These are phyloP conservation scores for Eucalyptus pauciflora DNA, from an alignment of 345 rosid species.

Conservation along the genomic window DNA sequence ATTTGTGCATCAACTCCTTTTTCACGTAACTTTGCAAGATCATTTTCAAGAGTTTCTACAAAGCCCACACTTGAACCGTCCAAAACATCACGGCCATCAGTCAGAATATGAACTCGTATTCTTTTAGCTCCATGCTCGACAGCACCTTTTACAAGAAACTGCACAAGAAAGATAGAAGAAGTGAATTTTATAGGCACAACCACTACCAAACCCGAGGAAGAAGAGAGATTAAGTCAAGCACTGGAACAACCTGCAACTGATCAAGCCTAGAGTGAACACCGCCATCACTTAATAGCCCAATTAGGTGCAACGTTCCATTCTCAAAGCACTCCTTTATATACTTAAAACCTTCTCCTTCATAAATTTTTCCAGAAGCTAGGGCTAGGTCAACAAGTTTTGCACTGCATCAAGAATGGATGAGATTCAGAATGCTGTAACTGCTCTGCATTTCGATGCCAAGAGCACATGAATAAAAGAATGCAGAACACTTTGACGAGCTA, in stretches of 20 bases:
- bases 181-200: neutral
- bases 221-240: neutral
- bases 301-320: conserved; percentile 62
- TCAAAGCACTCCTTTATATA: conserved; percentile 52
- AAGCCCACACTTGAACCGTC: conserved; percentile 89
- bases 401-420: conserved; percentile 14
- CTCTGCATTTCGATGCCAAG: neutral
- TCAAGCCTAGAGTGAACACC: conserved; percentile 97
- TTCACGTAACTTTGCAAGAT: conserved; percentile 37
- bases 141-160: conserved; percentile 84
- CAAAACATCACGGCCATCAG: conserved; percentile 96
- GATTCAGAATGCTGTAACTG: neutral
- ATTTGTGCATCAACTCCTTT: conserved; percentile 84
- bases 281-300: conserved; percentile 92
- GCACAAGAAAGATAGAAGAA: neutral
- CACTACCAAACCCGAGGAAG: neutral
- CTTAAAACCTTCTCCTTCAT: conserved; percentile 76
- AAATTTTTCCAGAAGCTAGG: conserved; percentile 81
- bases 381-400: conserved; percentile 94
- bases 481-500: neutral
- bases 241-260: conserved; percentile 56
- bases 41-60: conserved; percentile 72
- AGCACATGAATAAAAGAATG: neutral
- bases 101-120: conserved; percentile 80
- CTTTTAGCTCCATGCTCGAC: conserved; percentile 77